Evolutionary conservation across 129 eudicot species (phyloP), one percentile per base, ranked within the genome.

Genomic region (Artemisia argyi): DNA sequence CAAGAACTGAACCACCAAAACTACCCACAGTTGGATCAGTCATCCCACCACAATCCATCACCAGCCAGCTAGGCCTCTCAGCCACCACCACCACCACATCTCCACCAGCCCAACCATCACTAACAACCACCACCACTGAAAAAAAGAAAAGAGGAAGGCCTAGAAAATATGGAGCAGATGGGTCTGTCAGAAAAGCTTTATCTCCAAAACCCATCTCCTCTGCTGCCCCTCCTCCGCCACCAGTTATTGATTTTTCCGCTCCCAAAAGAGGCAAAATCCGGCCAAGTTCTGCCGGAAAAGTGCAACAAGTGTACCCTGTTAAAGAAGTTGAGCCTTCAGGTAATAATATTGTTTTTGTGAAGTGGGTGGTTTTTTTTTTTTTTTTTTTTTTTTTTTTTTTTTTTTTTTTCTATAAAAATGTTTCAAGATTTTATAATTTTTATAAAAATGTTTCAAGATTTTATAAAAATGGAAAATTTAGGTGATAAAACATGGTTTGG

Each of bases 111-210:
- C 39, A 81, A 5, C 73, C 73, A 73, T 61, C 81, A 60, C 84
- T 81, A 84, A 74, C 79, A 7, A 61, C 50, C 13, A 71, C 82
- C 46, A 66, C 82, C 14, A 18, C 82, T 8, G 82, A 78, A 63
- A 93, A 93, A 61, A 93, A 89, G 85, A 93, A 87, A 76, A 79
- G 96, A 66, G 98, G 98, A 28, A 80, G 98, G 61, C 98, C 98
- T 10, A 87, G 96, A 79, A 93, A 93, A 79, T 93, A 89, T 55
- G 98, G 84, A 12, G 66, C 78, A 19, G 92, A 93, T 53, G 98
- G 98, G 48, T 61, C 95, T 0, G 88, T 86, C 26, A 78, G 69
- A 61, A 68, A 66, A 20, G 84, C 97, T 52, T 80, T 90, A 63
- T 88, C 99, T 17, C 94, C 97, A 48, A 88, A 88, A 73, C 97